A percentile compares a stretch with the other conserved stretches of the same genome.
Evolutionary conservation across 176 grass and related monocot genomes (phyloP).

Genomic region (Themeda triandra): DNA sequence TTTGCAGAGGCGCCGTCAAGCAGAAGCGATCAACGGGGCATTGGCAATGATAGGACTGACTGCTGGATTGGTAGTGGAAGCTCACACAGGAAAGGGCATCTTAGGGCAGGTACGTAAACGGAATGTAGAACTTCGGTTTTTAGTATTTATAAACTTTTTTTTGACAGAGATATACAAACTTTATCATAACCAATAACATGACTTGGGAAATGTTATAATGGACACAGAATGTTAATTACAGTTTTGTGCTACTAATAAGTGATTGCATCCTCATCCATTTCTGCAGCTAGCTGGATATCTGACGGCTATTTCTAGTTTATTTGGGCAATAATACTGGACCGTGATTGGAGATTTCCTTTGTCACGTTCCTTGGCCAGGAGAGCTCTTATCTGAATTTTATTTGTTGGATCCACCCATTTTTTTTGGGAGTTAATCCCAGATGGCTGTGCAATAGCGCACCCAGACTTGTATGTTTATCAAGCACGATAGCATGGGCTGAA

Average conservation of each 20-base stretch:
- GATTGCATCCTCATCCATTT: slow-evolving; percentile 8
- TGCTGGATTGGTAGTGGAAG: slow-evolving; percentile 69
- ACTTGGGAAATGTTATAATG: not conserved
- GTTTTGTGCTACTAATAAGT: not conserved
- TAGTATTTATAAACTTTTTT: not conserved
- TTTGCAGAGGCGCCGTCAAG: slow-evolving; percentile 64
- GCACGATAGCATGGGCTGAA: slow-evolving; percentile 1
- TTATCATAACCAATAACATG: not conserved
- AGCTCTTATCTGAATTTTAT: slow-evolving; percentile 6
- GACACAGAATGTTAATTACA: not conserved
- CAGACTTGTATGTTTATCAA: not conserved
- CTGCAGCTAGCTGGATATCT: slow-evolving; percentile 86
- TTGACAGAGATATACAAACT: not conserved
- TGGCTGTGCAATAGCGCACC: not conserved
- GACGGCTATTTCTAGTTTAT: slow-evolving; percentile 45
- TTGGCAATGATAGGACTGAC: slow-evolving; percentile 92
- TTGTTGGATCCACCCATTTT: slow-evolving; percentile 20
- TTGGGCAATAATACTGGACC: slow-evolving; percentile 39
- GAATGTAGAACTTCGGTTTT: slow-evolving; percentile 9
- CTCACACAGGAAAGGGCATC: slow-evolving; percentile 92
- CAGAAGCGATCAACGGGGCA: slow-evolving; percentile 85
- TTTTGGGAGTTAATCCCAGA: slow-evolving; percentile 14
- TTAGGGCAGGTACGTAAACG: slow-evolving; percentile 69
- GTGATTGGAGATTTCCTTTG: slow-evolving; percentile 6
- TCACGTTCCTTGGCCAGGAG: slow-evolving; percentile 1